Base-by-base conservation (phyloP, 805 yeast genomes). In the Starmerella tilneyi region DNA sequence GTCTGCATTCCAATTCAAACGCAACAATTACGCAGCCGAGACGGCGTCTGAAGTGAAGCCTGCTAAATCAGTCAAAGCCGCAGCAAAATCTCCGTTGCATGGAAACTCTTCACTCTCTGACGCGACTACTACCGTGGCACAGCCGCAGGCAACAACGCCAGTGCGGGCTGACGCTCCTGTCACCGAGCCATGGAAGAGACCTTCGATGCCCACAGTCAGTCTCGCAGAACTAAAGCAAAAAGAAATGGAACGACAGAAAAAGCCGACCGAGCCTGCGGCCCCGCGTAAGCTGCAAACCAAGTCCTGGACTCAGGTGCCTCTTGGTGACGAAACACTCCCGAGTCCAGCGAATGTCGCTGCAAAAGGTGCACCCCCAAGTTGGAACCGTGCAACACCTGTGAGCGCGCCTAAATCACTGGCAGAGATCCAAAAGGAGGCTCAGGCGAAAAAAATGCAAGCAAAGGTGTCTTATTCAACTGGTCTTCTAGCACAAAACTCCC, bases 361-460 rank as follows among this genome's bases (percentile, higher is more conserved):
- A 12, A 9, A 12, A 7, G 15, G 7, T 5, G 12, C 58, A 56
- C 54, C 19, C 43, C 49, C 22, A 26, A 24, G 17, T 41, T 47
- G 35, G 49, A 42, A 16, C 51, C 55, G 52, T 44, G 55, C 23
- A 38, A 48, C 33, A 27, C 44, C 60, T 4, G 50, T 55, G 5
- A 49, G 49, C 3, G 59, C 61, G 8, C 58, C 56, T 38, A 61
- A 61, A 46, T 55, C 67, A 1, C 49, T 66, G 21, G 60, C 62
- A 11, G 64, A 66, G 42, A 64, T 66, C 43, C 68, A 65, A 52
- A 56, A 50, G 43, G 71, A 67, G 49, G 48, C 43, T 15, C 39
- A 41, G 37, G 45, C 42, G 12, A 32, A 32, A 29, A 38, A 40
- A 15, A 22, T 5, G 21, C 39, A 36, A 32, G 24, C 22, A 15